A percentile compares a stretch with the other conserved stretches of the same genome.
These are phyloP conservation scores for Diaporthe batatas DNA, from an alignment of 2,329 filamentous ascomycete species.

Conservation along the genomic window DNA sequence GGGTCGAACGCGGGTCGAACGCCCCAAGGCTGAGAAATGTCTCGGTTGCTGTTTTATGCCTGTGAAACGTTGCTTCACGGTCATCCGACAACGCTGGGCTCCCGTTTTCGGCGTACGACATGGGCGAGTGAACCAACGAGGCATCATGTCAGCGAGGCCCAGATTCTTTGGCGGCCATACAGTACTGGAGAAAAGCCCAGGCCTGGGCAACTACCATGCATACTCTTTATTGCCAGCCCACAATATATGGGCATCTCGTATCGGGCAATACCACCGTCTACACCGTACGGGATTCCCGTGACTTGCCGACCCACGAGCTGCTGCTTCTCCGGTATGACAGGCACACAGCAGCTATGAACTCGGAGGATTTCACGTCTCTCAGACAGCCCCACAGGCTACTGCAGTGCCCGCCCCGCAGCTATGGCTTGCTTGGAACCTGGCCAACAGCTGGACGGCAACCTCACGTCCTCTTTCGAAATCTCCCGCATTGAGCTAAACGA, in stretches of 20 bases:
- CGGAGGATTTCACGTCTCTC: constrained; percentile 18
- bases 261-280: neutral
- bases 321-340: constrained; percentile 35
- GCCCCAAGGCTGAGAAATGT: constrained; percentile 16
- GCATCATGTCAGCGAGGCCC: neutral
- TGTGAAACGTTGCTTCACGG: constrained; percentile 17
- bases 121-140: neutral
- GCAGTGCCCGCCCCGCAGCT: constrained; percentile 29
- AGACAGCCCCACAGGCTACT: constrained; percentile 6
- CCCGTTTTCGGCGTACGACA: neutral
- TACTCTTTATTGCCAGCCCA: constrained; percentile 6
- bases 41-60: neutral
- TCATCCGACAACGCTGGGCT: neutral
- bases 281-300: constrained; percentile 21
- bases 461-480: neutral
- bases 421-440: constrained; percentile 23
- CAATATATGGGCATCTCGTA: constrained; percentile 26
- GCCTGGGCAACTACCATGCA: constrained; percentile 7
- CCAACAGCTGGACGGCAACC: constrained; percentile 25
- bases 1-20: neutral
- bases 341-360: constrained; percentile 22
- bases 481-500: neutral
- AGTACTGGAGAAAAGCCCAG: neutral
- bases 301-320: constrained; percentile 9
- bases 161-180: neutral